Conservation (phyloP, 768 basidiomycete genomes). For the Cystoderma amianthinum region DNA sequence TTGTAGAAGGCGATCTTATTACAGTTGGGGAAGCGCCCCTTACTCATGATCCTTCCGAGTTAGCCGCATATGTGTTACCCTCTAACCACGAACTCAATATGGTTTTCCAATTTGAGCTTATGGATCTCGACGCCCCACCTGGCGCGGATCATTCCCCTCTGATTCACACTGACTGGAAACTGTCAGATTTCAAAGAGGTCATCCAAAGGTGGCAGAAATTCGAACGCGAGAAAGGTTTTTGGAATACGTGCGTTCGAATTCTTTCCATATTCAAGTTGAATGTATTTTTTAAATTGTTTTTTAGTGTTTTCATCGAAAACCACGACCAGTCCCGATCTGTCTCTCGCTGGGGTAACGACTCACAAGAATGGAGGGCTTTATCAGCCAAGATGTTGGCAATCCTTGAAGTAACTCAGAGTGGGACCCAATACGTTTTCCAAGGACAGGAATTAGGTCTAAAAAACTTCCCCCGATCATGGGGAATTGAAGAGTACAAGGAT, state of each 20-base stretch:
- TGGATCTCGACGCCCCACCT: conserved; percentile 46
- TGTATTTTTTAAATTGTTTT: conserved; percentile 4
- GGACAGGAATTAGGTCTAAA: conserved; percentile 68
- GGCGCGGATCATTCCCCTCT: conserved; percentile 29
- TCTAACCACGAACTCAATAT: conserved; percentile 55
- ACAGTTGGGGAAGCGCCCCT: conserved; percentile 63
- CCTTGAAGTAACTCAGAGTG: conserved; percentile 52
- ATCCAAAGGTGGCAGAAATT: conserved; percentile 50
- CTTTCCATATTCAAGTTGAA: conserved; percentile 10
- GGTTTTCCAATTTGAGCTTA: conserved; percentile 60
- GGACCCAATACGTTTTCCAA: conserved; percentile 70
- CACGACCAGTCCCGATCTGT: conserved; percentile 63
- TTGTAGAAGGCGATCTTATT: conserved; percentile 30
- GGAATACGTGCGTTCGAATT: conserved; percentile 48
- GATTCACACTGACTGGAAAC: conserved; percentile 37
- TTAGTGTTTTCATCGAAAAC: conserved; percentile 61
- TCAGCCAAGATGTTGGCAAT: conserved; percentile 63
- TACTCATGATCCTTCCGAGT: conserved; percentile 40
- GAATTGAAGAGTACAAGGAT: conserved; percentile 69
- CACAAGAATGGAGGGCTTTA: conserved; percentile 43
- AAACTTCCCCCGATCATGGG: conserved; percentile 59
- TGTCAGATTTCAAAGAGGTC: conserved; percentile 43
- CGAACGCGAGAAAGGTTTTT: conserved; percentile 52
- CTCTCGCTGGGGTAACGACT: conserved; percentile 62
- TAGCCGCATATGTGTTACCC: conserved; percentile 53